These are phyloP conservation scores for Rubia tinctorum DNA, from an alignment of 305 asterid species.

Conservation along the genomic window DNA sequence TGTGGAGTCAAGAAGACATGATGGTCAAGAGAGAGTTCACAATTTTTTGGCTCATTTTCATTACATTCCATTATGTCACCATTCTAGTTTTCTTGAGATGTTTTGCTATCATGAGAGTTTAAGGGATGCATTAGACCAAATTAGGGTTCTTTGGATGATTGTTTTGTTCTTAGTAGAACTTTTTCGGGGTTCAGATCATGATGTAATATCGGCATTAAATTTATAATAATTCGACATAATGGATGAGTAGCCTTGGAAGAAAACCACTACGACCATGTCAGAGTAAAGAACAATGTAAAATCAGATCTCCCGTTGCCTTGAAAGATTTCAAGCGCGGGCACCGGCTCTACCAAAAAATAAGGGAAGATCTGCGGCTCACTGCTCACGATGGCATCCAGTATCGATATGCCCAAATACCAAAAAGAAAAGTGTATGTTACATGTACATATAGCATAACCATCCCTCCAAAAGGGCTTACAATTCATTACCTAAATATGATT, in stretches of 20 bases:
- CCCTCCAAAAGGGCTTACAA: not conserved
- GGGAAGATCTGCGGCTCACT: too few species aligned
- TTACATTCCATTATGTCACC: not conserved
- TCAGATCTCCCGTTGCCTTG: not conserved
- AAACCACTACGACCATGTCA: not conserved
- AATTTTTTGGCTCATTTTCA: constrained; percentile 7
- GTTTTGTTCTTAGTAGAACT: not conserved
- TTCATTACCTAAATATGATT: constrained; percentile 13
- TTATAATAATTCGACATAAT: not conserved
- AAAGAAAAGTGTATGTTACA: not conserved
- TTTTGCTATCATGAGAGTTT: not conserved
- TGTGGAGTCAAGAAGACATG: constrained; percentile 22
- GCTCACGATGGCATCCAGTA: too few species aligned
- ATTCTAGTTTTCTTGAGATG: not conserved
- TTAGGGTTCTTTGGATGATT: not conserved
- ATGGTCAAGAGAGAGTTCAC: constrained; percentile 11
- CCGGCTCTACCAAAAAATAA: too few species aligned
- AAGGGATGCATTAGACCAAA: not conserved
- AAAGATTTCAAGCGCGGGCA: not conserved
- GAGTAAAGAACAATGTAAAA: not conserved
- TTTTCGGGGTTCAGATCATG: not conserved
- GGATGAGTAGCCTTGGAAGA: not conserved
- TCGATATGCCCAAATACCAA: not conserved
- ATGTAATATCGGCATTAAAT: not conserved
- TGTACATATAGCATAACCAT: not conserved